A percentile compares a stretch with the other conserved stretches of the same genome.
Conservation (phyloP, 345 rosid genomes). For the Citrus trifoliata region DNA sequence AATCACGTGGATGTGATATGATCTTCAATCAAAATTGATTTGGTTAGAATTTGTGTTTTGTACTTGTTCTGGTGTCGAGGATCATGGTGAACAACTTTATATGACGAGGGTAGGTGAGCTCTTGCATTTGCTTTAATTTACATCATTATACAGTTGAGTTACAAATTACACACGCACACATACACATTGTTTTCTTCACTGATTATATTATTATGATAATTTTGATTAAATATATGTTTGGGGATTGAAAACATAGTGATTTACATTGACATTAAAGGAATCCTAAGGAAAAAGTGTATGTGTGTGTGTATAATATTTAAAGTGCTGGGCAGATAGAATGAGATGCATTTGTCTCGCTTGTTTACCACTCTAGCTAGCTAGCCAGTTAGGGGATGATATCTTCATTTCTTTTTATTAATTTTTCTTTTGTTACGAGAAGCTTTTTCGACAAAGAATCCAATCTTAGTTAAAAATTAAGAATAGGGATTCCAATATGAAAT, state of each 20-base stretch:
- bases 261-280: slow-evolving; percentile 22
- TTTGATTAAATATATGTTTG: not conserved
- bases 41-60: slow-evolving; percentile 20
- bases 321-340: not conserved
- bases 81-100: slow-evolving; percentile 7
- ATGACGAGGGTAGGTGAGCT: slow-evolving; percentile 21
- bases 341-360: not conserved
- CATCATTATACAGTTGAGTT: slow-evolving; percentile 19
- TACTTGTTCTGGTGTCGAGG: slow-evolving; percentile 15
- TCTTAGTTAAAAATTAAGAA: not conserved
- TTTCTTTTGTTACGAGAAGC: not conserved
- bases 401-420: not conserved
- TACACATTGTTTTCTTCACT: slow-evolving; percentile 28
- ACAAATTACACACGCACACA: not conserved
- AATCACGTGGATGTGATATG: slow-evolving; percentile 24
- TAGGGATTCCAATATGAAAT: not conserved
- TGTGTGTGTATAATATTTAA: not conserved
- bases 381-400: not conserved
- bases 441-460: not conserved
- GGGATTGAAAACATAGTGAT: not conserved
- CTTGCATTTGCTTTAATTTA: slow-evolving; percentile 12
- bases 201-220: not conserved
- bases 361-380: not conserved
- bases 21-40: not conserved
- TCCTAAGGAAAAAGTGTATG: slow-evolving; percentile 2